phyloP scores from a whole-genome alignment of 106 monocot species.

The Cymbidium sinense region DNA sequence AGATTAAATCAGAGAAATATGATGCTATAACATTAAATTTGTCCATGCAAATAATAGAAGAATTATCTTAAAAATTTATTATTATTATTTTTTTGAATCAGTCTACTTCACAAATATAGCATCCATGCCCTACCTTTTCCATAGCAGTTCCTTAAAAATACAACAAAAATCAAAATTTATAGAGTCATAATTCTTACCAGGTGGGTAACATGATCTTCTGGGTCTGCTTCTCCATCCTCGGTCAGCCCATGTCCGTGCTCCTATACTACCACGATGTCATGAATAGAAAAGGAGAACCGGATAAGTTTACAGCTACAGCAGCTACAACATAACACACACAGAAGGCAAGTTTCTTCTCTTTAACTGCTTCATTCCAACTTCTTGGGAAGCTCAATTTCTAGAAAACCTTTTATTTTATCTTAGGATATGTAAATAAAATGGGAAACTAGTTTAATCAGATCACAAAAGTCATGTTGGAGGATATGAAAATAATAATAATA shows the following conservation, averaged over 20 bases:
- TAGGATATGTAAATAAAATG: neutral
- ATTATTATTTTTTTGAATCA: no score
- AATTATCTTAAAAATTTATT: no score
- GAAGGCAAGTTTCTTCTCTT: neutral
- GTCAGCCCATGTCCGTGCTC: conserved; percentile 91
- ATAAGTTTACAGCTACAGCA: neutral
- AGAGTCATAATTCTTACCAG: conserved; percentile 29
- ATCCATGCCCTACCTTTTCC: no score
- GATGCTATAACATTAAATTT: no score
- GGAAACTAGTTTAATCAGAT: no score
- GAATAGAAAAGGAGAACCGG: conserved; percentile 60
- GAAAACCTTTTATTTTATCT: neutral
- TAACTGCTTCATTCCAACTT: neutral
- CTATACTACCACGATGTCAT: conserved; percentile 97
- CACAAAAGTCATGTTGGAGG: no score
- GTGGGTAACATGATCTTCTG: conserved; percentile 98
- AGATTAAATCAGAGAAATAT: no score
- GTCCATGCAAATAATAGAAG: no score
- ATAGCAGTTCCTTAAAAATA: neutral
- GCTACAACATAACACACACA: no score
- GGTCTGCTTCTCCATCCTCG: conserved; percentile 92
- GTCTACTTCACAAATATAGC: no score
- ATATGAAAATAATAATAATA: no score
- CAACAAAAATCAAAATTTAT: neutral
- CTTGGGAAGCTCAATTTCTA: neutral